These are phyloP conservation scores for Paraphysoderma sedebokerense DNA, from an alignment of 371 early-diverging fungal species.

Conservation along the genomic window DNA sequence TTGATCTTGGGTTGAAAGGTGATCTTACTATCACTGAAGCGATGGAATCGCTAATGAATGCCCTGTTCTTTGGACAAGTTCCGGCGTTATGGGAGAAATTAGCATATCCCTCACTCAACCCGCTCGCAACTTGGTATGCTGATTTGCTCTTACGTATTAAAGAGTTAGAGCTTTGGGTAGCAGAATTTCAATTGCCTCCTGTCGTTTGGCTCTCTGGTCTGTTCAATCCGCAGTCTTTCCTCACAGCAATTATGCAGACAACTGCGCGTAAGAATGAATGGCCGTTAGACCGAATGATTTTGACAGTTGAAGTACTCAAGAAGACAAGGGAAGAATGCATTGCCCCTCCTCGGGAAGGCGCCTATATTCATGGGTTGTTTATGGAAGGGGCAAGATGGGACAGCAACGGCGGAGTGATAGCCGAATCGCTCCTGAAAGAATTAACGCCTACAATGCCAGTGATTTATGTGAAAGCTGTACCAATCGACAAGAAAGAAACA, in stretches of 20 bases:
- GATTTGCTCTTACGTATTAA: constrained; percentile 36
- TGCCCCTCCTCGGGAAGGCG: constrained; percentile 36
- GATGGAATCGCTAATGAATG: constrained; percentile 38
- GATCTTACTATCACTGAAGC: constrained; percentile 38
- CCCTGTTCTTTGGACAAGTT: constrained; percentile 28
- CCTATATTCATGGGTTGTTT: constrained; percentile 36
- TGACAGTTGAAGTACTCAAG: constrained; percentile 40
- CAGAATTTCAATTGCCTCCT: constrained; percentile 37
- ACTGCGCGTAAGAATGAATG: constrained; percentile 42
- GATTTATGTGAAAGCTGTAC: constrained; percentile 35
- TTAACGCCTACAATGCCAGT: constrained; percentile 39
- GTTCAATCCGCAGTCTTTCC: constrained; percentile 42
- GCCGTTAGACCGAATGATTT: constrained; percentile 39
- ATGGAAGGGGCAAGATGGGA: constrained; percentile 49
- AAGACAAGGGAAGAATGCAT: constrained; percentile 36
- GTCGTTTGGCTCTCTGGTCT: constrained; percentile 37
- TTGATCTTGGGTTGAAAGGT: constrained; percentile 35
- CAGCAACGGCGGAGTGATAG: constrained; percentile 27
- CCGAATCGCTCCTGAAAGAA: constrained; percentile 34
- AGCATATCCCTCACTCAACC: constrained; percentile 33
- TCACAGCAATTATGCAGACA: constrained; percentile 46
- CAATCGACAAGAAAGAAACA: constrained; percentile 36
- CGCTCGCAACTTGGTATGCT: constrained; percentile 30
- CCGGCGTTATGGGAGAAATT: constrained; percentile 37
- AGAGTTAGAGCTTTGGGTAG: constrained; percentile 37